A percentile compares a stretch with the other conserved stretches of the same genome.
Conservation (phyloP, 805 yeast genomes). For the Cyberlindnera bimundalis region DNA sequence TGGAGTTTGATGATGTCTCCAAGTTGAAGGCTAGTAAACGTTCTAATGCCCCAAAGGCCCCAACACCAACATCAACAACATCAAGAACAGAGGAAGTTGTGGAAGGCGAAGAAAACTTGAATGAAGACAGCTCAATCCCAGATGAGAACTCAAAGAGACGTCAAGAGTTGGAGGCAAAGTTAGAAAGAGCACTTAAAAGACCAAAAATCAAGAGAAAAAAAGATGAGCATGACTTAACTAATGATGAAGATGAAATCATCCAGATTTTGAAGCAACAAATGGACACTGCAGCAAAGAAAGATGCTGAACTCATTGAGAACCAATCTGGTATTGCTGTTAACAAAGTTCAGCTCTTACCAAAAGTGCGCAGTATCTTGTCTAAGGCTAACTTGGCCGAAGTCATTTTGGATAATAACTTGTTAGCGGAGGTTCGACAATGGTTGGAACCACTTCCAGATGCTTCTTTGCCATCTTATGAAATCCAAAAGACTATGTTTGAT, state of each 20-base stretch:
- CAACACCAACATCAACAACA: not conserved
- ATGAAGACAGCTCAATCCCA: conserved; percentile 27
- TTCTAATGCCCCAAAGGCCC: conserved; percentile 7
- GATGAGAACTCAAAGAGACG: conserved; percentile 47
- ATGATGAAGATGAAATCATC: conserved; percentile 90
- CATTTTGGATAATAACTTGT: conserved; percentile 85
- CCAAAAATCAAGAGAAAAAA: conserved; percentile 60
- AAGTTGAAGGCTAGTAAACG: conserved; percentile 24
- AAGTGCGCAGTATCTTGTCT: conserved; percentile 70
- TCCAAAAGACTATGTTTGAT: conserved; percentile 80
- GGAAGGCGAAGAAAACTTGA: conserved; percentile 3
- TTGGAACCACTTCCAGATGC: conserved; percentile 98
- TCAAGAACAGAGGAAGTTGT: conserved; percentile 6
- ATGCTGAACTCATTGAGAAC: conserved; percentile 49
- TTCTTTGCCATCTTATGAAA: conserved; percentile 94
- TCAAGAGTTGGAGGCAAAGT: conserved; percentile 73
- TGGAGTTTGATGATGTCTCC: conserved; percentile 29
- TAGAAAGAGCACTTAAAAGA: conserved; percentile 73
- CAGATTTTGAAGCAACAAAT: conserved; percentile 78
- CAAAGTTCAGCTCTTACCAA: conserved; percentile 75
- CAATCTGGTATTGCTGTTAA: conserved; percentile 48
- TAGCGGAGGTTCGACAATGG: conserved; percentile 95
- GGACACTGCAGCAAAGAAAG: conserved; percentile 83
- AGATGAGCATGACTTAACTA: conserved; percentile 91
- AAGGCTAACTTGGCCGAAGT: conserved; percentile 88